A percentile compares a stretch with the other conserved stretches of the same genome.
Conservation (phyloP, 1,139 yeast genomes). For the Geotrichum macrosporum region DNA sequence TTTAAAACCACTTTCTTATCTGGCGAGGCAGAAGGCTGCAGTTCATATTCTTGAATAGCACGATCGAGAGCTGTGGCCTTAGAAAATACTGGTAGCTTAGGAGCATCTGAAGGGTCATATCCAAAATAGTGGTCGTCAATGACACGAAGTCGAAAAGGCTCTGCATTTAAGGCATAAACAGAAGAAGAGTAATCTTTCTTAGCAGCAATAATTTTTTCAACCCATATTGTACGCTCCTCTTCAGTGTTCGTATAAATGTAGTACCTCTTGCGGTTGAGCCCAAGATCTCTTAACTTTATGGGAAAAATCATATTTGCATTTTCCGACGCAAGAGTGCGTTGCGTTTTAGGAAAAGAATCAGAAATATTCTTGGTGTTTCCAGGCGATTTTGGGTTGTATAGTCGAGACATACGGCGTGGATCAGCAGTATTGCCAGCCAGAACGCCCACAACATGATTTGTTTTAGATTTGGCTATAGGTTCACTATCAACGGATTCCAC, state of each 20-base stretch:
- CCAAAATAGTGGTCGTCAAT: constrained; percentile 62
- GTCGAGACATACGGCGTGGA: constrained; percentile 20
- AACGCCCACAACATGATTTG: constrained; percentile 29
- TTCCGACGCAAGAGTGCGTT: constrained; percentile 20
- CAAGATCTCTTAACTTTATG: constrained; percentile 48
- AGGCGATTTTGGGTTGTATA: constrained; percentile 15
- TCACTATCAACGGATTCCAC: constrained; percentile 37
- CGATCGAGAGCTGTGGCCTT: constrained; percentile 61
- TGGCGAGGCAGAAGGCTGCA: constrained; percentile 11
- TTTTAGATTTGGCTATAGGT: constrained; percentile 35
- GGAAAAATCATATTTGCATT: constrained; percentile 40
- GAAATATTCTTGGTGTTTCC: not conserved
- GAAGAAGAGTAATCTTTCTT: constrained; percentile 50
- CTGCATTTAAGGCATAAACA: constrained; percentile 43
- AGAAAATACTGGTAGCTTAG: constrained; percentile 59
- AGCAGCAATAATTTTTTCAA: constrained; percentile 50
- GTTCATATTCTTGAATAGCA: constrained; percentile 39
- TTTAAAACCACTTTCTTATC: constrained; percentile 29
- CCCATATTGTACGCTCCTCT: constrained; percentile 46
- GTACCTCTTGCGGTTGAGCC: constrained; percentile 43
- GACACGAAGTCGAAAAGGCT: constrained; percentile 53
- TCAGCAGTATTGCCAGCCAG: constrained; percentile 17
- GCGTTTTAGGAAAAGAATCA: constrained; percentile 1
- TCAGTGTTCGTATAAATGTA: constrained; percentile 55
- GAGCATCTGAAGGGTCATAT: constrained; percentile 53